Conservation (phyloP, 192 early-diverging fungal genomes). For the Rhizophagus sp. region DNA sequence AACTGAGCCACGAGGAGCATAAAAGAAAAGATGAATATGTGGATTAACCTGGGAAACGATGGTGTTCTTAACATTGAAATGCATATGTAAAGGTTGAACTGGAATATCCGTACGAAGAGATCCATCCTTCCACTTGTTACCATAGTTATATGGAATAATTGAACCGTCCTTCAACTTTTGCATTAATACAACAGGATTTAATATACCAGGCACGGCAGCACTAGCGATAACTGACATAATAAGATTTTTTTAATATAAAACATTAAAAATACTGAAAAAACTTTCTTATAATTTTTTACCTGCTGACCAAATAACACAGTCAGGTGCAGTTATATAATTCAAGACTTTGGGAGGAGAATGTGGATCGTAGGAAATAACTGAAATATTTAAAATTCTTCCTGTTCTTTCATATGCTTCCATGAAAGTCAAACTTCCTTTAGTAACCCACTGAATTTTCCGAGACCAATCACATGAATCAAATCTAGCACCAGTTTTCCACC, state of each 20-base stretch:
- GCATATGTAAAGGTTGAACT: slow-evolving; percentile 67
- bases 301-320: slow-evolving; percentile 88
- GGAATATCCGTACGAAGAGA: slow-evolving; percentile 83
- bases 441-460: slow-evolving; percentile 64
- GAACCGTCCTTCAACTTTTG: slow-evolving; percentile 68
- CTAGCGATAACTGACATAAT: slow-evolving; percentile 68
- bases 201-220: slow-evolving; percentile 79
- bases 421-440: slow-evolving; percentile 83
- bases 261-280: too few relatives aligned
- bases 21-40: slow-evolving; percentile 86
- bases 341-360: slow-evolving; percentile 78
- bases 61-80: slow-evolving; percentile 85
- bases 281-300: slow-evolving; percentile 33
- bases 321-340: slow-evolving; percentile 85
- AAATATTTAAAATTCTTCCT: slow-evolving; percentile 84
- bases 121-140: slow-evolving; percentile 86
- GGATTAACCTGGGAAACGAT: slow-evolving; percentile 88
- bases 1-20: slow-evolving; percentile 71
- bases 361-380: slow-evolving; percentile 72
- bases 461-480: slow-evolving; percentile 69
- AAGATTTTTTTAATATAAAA: not conserved
- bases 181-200: slow-evolving; percentile 82
- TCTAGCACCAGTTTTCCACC: slow-evolving; percentile 47
- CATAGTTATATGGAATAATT: slow-evolving; percentile 73
- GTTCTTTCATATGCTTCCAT: slow-evolving; percentile 87